Evolutionary conservation across 139 green algal genomes (phyloP).

Genomic region (Axilococcus clingmanii): DNA sequence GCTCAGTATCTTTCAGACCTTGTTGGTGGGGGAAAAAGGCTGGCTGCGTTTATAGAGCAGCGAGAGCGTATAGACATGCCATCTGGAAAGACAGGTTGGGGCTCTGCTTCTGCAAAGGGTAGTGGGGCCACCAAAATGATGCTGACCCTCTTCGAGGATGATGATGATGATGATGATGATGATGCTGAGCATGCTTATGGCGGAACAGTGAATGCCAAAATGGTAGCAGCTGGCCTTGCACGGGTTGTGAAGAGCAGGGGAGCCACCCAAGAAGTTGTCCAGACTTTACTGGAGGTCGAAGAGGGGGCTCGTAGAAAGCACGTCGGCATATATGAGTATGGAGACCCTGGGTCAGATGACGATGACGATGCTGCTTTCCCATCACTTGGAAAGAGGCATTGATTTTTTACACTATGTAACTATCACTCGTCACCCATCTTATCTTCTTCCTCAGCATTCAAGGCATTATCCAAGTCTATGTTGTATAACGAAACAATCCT

Average conservation of each 20-base stretch:
- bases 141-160: constrained; percentile 13
- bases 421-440: neutral
- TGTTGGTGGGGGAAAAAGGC: constrained; percentile 17
- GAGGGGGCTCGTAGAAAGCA: constrained; percentile 53
- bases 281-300: constrained; percentile 34
- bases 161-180: neutral
- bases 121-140: constrained; percentile 18
- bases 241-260: constrained; percentile 4
- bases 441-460: neutral
- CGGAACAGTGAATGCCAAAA: constrained; percentile 17
- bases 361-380: constrained; percentile 28
- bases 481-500: constrained; percentile 14
- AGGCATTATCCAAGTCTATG: constrained; percentile 10
- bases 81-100: constrained; percentile 29
- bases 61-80: constrained; percentile 38
- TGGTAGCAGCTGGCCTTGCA: constrained; percentile 40
- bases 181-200: neutral
- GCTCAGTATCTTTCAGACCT: constrained; percentile 28
- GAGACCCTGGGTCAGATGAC: constrained; percentile 68
- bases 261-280: constrained; percentile 6
- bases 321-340: constrained; percentile 74
- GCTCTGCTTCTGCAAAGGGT: constrained; percentile 18
- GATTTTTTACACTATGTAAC: neutral
- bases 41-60: constrained; percentile 22
- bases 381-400: neutral